phyloP scores from a whole-genome alignment of 1,284 basidiomycete species.

The Serendipita sp. region DNA sequence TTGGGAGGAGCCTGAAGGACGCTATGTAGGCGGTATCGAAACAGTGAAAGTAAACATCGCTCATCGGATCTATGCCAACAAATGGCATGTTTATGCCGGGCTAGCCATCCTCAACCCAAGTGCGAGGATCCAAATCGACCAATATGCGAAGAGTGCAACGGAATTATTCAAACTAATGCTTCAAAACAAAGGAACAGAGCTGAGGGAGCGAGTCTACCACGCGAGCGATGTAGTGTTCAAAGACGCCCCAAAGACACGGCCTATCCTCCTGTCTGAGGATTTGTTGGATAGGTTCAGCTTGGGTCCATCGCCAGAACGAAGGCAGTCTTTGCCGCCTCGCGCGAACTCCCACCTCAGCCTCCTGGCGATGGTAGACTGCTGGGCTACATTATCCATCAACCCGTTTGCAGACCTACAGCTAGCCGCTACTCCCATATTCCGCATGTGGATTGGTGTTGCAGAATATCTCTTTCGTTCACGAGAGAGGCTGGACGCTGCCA shows the following conservation, averaged over 20 bases:
- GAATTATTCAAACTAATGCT: constrained; percentile 96
- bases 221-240: constrained; percentile 74
- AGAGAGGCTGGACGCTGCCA: constrained; percentile 48
- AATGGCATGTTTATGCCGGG: constrained; percentile 99
- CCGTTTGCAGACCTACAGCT: constrained; percentile 87
- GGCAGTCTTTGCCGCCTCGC: constrained; percentile 14
- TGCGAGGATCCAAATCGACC: constrained; percentile 80
- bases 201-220: constrained; percentile 61
- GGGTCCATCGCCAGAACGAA: constrained; percentile 31
- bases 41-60: constrained; percentile 97
- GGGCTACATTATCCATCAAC: constrained; percentile 76
- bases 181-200: constrained; percentile 49
- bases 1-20: constrained; percentile 71
- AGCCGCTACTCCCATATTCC: constrained; percentile 91
- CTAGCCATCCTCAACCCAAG: constrained; percentile 91
- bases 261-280: constrained; percentile 78
- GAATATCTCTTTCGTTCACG: constrained; percentile 81
- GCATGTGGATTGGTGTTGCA: constrained; percentile 93
- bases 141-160: constrained; percentile 74
- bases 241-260: constrained; percentile 25
- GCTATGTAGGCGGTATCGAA: constrained; percentile 96
- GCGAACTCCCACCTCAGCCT: constrained; percentile 89
- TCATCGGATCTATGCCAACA: constrained; percentile 89
- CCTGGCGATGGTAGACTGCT: constrained; percentile 98
- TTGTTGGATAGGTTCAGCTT: constrained; percentile 84